These are phyloP conservation scores for Hygrophila difformis DNA, from an alignment of 257 asterid species.

Conservation along the genomic window DNA sequence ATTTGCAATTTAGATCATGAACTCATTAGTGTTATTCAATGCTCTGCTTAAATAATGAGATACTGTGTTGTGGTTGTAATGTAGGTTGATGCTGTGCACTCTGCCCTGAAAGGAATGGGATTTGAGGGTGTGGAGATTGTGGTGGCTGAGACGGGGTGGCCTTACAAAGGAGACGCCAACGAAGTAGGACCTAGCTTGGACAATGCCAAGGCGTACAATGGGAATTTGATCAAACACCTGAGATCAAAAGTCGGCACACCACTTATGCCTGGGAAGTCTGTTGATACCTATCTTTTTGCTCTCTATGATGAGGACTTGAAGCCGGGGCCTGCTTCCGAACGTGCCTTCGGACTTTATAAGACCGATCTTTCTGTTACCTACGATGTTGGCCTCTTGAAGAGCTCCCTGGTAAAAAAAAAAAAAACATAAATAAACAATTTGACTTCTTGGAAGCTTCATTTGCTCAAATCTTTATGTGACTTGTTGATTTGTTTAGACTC, in stretches of 20 bases:
- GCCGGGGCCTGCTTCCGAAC: conserved; percentile 83
- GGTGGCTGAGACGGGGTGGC: conserved; percentile 99
- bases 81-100: conserved; percentile 73
- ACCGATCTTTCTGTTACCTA: conserved; percentile 64
- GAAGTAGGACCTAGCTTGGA: conserved; percentile 82
- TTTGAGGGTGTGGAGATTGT: conserved; percentile 81
- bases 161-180: conserved; percentile 84
- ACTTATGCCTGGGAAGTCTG: conserved; percentile 91
- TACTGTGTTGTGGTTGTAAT: too few species aligned
- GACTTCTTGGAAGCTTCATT: background rate
- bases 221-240: conserved; percentile 81
- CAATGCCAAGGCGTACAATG: conserved; percentile 81
- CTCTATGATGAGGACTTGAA: conserved; percentile 88
- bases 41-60: background rate
- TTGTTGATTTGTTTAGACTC: conserved; percentile 32
- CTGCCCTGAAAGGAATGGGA: conserved; percentile 77
- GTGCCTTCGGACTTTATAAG: conserved; percentile 70
- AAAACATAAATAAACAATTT: too few species aligned
- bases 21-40: too few species aligned
- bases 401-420: conserved; percentile 33
- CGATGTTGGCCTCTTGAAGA: conserved; percentile 59
- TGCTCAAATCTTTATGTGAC: background rate
- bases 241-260: conserved; percentile 90
- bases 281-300: conserved; percentile 87
- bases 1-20: background rate